Evolutionary conservation across 1,284 basidiomycete genomes (phyloP).

Genomic region (Rhizoctonia solani): DNA sequence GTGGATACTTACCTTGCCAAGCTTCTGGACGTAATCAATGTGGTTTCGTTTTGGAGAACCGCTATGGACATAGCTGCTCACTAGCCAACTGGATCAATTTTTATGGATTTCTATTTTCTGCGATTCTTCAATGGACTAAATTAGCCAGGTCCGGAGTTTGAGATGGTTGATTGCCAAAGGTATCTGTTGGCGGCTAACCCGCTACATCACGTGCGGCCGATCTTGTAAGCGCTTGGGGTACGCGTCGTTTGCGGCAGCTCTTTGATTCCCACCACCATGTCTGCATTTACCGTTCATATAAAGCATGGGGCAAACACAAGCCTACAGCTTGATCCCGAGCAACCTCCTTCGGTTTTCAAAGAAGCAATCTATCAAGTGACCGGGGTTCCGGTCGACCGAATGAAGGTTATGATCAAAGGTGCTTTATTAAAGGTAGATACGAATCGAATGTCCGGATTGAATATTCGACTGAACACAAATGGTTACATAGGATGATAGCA

Average conservation of each 20-base stretch:
- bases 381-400: slow-evolving; percentile 85
- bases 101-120: too few relatives aligned
- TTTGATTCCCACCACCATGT: slow-evolving; percentile 22
- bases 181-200: not conserved
- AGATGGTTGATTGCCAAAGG: not conserved
- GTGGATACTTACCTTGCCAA: slow-evolving; percentile 59
- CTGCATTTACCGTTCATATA: slow-evolving; percentile 62
- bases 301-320: slow-evolving; percentile 89
- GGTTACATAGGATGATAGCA: slow-evolving; percentile 72
- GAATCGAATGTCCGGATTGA: not conserved
- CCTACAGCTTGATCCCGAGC: slow-evolving; percentile 64
- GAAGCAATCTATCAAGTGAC: slow-evolving; percentile 79
- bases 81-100: too few relatives aligned
- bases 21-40: slow-evolving; percentile 72
- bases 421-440: slow-evolving; percentile 78
- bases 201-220: not conserved
- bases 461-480: not conserved
- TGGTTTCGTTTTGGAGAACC: slow-evolving; percentile 47
- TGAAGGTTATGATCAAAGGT: slow-evolving; percentile 98
- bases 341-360: slow-evolving; percentile 77
- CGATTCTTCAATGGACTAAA: too few relatives aligned
- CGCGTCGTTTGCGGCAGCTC: slow-evolving; percentile 3
- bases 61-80: not conserved
- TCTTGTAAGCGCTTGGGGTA: slow-evolving; percentile 20
- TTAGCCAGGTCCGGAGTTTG: too few relatives aligned